These are phyloP conservation scores for Xylaria sp. DNA, from an alignment of 2,329 filamentous ascomycete genomes.

Conservation along the genomic window DNA sequence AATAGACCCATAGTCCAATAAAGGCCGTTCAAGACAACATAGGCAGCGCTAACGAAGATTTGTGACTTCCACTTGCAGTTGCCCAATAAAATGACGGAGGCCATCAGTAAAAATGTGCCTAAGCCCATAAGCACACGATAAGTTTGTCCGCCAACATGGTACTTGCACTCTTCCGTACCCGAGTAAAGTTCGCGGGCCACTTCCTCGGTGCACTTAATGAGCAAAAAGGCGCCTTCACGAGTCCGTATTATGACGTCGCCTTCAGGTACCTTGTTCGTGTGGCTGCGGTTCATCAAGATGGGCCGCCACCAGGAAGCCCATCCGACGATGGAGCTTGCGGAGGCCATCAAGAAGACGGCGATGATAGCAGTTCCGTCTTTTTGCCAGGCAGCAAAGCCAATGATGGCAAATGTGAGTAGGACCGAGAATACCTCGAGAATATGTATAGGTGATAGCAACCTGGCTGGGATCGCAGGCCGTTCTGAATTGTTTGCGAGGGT, in stretches of 20 bases:
- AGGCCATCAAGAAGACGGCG: conserved; percentile 63
- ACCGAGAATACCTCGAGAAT: conserved; percentile 64
- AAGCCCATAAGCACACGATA: conserved; percentile 67
- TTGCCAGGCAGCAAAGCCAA: conserved; percentile 56
- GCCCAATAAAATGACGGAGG: conserved; percentile 68
- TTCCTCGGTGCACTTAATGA: conserved; percentile 68
- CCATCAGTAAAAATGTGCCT: conserved; percentile 70
- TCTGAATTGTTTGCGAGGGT: conserved; percentile 54
- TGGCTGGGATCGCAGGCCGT: conserved; percentile 61
- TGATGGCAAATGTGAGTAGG: conserved; percentile 60
- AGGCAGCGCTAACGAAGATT: conserved; percentile 66
- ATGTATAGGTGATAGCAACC: conserved; percentile 63
- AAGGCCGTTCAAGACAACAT: conserved; percentile 68
- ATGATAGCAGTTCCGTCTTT: conserved; percentile 63
- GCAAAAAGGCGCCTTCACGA: conserved; percentile 68
- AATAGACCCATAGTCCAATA: conserved; percentile 68
- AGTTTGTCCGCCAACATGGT: conserved; percentile 58
- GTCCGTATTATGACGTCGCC: conserved; percentile 72
- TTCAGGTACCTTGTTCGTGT: conserved; percentile 60
- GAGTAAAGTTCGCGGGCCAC: conserved; percentile 72
- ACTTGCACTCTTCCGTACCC: conserved; percentile 69
- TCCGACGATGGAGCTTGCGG: conserved; percentile 65
- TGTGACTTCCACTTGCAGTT: conserved; percentile 72
- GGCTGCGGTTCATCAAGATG: conserved; percentile 62
- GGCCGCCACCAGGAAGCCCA: conserved; percentile 69